These are phyloP conservation scores for Acanthamoeba rhysodes DNA, from an alignment of 208 protist genomes.

Conservation along the genomic window DNA sequence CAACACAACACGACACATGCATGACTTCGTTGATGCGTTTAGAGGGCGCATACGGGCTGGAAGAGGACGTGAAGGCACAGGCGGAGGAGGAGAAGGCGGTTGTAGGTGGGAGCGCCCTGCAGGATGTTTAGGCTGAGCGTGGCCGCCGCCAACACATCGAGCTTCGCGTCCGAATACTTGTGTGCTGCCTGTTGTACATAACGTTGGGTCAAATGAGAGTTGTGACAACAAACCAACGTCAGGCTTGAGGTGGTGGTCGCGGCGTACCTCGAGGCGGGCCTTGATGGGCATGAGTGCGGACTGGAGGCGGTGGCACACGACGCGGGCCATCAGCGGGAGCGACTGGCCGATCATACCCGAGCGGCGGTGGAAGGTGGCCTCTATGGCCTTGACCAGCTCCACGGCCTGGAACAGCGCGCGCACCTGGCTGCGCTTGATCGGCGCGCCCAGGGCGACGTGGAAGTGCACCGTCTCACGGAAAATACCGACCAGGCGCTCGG, in stretches of 20 bases:
- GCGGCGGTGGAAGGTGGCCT: constrained; percentile 92
- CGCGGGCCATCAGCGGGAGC: constrained; percentile 90
- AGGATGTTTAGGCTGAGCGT: constrained; percentile 90
- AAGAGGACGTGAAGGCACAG: constrained; percentile 90
- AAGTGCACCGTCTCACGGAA: constrained; percentile 90
- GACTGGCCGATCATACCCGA: constrained; percentile 90
- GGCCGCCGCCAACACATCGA: constrained; percentile 90
- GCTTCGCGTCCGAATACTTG: constrained; percentile 78
- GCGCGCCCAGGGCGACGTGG: constrained; percentile 89
- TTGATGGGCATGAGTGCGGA: constrained; percentile 83
- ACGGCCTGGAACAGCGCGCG: constrained; percentile 89
- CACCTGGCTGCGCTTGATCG: constrained; percentile 90
- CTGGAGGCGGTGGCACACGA: constrained; percentile 91
- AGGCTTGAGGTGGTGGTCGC: background rate
- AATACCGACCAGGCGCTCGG: constrained; percentile 87
- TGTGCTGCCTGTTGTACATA: background rate
- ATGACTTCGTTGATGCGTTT: background rate
- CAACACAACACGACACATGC: background rate
- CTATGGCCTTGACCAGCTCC: constrained; percentile 94
- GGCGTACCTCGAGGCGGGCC: background rate
- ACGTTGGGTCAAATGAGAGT: no score
- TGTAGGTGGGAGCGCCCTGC: constrained; percentile 86
- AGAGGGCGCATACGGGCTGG: constrained; percentile 79
- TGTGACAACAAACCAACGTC: no score
- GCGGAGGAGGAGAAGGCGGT: constrained; percentile 89